phyloP scores from a whole-genome alignment of 345 rosid genomes.

The Eucalyptus fibrosa region DNA sequence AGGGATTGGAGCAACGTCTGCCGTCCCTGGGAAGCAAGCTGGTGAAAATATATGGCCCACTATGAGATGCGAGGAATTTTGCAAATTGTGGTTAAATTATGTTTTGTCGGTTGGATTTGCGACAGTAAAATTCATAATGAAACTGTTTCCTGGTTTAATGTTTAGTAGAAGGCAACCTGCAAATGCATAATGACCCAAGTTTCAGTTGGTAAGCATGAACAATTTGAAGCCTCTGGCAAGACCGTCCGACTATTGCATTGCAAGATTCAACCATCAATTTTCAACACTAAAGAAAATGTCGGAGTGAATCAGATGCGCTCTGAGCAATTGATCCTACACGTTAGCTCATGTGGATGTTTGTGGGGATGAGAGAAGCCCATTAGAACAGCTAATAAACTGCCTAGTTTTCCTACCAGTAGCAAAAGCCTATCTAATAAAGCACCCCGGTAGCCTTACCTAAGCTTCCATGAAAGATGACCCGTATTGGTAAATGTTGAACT shows the following conservation, averaged over 20 bases:
- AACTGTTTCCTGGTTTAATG: conserved; percentile 18
- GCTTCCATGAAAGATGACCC: background rate
- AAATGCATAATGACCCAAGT: background rate
- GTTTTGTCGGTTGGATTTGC: background rate
- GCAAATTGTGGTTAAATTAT: background rate
- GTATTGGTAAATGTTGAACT: background rate
- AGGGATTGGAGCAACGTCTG: conserved; percentile 28
- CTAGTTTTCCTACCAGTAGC: background rate
- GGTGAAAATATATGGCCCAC: conserved; percentile 28
- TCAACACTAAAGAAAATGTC: background rate
- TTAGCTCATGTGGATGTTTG: background rate
- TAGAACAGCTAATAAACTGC: background rate
- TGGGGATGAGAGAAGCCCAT: background rate
- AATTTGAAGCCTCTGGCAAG: background rate
- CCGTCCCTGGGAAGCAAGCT: conserved; percentile 27
- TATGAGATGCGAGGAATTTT: background rate
- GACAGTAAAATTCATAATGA: background rate
- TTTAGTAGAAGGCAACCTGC: conserved; percentile 65
- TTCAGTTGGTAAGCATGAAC: background rate
- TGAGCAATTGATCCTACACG: background rate
- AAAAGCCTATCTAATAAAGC: background rate
- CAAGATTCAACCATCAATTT: background rate
- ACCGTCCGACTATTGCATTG: background rate
- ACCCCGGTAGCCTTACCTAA: background rate
- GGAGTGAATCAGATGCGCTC: fast-evolving